Evolutionary conservation across 371 early-diverging fungal genomes (phyloP).

Genomic region (Thermomucor indicae-seudaticae): DNA sequence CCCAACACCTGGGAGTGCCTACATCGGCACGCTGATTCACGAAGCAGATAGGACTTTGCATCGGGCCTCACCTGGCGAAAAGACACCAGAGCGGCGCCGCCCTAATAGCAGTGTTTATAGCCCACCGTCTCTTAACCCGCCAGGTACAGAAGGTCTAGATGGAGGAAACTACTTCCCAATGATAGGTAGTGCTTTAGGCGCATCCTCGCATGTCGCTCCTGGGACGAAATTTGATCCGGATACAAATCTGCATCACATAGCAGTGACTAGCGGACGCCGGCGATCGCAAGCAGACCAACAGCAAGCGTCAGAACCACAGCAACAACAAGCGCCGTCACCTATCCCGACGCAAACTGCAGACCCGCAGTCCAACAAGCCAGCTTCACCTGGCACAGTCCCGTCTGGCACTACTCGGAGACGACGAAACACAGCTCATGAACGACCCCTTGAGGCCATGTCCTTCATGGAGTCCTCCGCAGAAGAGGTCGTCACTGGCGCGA

Average conservation of each 20-base stretch:
- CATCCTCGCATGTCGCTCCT: no score
- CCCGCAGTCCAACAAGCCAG: no score
- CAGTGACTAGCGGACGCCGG: no score
- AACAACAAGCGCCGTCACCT: neutral
- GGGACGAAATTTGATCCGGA: no score
- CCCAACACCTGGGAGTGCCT: slow-evolving; percentile 10
- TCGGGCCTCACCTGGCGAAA: slow-evolving; percentile 10
- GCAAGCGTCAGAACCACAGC: neutral
- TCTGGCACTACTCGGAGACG: no score
- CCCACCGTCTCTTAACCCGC: slow-evolving; percentile 3
- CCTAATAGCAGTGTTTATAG: slow-evolving; percentile 14
- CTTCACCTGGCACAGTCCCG: no score
- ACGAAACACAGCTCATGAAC: neutral
- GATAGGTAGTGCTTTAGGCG: slow-evolving; percentile 1
- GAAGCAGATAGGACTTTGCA: slow-evolving; percentile 2
- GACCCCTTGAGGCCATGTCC: neutral
- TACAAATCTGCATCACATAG: no score
- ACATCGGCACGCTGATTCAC: slow-evolving; percentile 5
- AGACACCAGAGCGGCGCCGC: slow-evolving; percentile 3
- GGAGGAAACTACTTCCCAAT: slow-evolving; percentile 9
- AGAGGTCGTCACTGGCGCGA: neutral
- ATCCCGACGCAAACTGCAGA: no score
- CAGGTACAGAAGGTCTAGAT: neutral
- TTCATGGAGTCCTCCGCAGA: neutral
- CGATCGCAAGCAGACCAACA: no score